phyloP scores from a whole-genome alignment of 495 filamentous ascomycete species.

The Friedmanniomyces endolithicus region DNA sequence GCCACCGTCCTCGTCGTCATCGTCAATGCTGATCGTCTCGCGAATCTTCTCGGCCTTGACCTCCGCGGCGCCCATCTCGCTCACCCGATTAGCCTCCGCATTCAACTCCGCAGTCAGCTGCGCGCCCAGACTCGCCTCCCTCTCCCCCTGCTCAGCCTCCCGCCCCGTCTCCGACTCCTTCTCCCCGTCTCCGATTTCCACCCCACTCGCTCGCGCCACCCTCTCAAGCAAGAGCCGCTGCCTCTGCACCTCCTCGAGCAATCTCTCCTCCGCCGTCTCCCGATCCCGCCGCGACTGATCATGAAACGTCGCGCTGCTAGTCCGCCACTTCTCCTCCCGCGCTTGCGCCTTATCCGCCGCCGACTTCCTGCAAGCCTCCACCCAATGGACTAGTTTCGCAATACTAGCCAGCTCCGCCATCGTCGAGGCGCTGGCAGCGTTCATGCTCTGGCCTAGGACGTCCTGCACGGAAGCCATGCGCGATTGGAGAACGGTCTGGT shows the following conservation, averaged over 20 bases:
- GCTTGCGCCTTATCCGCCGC: constrained; percentile 22
- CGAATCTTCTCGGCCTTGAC: not conserved
- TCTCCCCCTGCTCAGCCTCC: not conserved
- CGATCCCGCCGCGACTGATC: constrained; percentile 22
- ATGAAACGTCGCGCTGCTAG: constrained; percentile 26
- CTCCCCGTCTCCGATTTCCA: not conserved
- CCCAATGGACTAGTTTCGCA: constrained; percentile 26
- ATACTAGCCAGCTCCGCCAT: constrained; percentile 19
- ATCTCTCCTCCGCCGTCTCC: constrained; percentile 23
- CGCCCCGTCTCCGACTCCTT: not conserved
- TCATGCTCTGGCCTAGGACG: constrained; percentile 14
- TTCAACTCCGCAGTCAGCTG: constrained; percentile 13
- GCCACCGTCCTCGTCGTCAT: not conserved
- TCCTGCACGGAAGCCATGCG: constrained; percentile 4
- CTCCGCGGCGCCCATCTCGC: not conserved
- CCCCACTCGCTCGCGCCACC: not conserved
- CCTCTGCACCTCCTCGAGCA: constrained; percentile 19
- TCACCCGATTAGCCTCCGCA: constrained; percentile 4
- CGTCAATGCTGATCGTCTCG: constrained; percentile 2
- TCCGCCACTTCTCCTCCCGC: constrained; percentile 29
- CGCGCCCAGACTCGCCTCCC: constrained; percentile 10
- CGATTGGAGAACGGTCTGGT: not conserved
- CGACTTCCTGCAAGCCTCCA: constrained; percentile 26
- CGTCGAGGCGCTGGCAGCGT: constrained; percentile 1
- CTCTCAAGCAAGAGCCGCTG: constrained; percentile 14